Evolutionary conservation across 106 monocot genomes (phyloP), one percentile per base, ranked within the genome.

Genomic region (Platanthera zijinensis): DNA sequence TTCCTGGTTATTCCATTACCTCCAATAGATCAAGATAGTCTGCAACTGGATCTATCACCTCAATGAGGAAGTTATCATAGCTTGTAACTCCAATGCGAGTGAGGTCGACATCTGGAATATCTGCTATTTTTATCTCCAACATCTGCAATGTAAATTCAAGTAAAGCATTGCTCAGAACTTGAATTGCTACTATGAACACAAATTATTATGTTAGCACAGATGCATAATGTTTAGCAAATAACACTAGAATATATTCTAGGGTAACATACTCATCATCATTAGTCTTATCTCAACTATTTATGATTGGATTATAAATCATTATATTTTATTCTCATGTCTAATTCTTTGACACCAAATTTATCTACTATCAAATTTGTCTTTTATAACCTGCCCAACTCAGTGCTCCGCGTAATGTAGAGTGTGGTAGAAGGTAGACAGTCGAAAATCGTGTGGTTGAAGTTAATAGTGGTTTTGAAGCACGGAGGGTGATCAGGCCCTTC

Each of bases 21-120:
- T 99, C 94, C 88, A 99, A 87, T 83, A 99, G 76, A 50, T 99
- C 94, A 76, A 94, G 78, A 84, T 99, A 99, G 67, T 94, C 99
- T 57, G 88, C 82, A 84, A 94, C 99, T 73, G 99, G 92, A 57
- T 99, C 99, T 56, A 92, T 75, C 61, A 99, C 99, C 79, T 99
- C 99, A 32, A 99, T 84, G 25, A 49, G 81, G 74, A 99, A 99
- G 63, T 79, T 88, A 21, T 90, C 92, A 83, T 81, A 90, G 56
- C 68, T 86, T 53, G 84, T 76, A 54, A 85, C 82, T 73, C 92
- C 94, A 25, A 92, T 25, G 49, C 59, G 51, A 66, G 99, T 86
- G 56, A 99, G 88, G 80, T 94, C 84, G 80, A 85, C 72, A 82
- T 99, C 94, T 25, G 94, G 92, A 78, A 94, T 90, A 68, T 90